Conservation (phyloP, 768 basidiomycete genomes). For the Pleurotus cornucopiae region DNA sequence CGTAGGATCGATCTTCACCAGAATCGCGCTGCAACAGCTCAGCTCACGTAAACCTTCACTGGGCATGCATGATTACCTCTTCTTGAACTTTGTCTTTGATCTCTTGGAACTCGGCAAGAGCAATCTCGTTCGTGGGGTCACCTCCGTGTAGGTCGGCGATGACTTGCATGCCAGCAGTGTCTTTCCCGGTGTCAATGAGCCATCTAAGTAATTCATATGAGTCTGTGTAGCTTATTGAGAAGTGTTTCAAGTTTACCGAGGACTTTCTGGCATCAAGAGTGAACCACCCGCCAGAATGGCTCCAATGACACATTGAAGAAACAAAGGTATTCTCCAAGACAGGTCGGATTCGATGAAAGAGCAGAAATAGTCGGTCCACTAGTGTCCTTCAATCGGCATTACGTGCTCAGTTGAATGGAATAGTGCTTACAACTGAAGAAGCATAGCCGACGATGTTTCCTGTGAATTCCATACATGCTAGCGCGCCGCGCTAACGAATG, state of each 20-base stretch:
- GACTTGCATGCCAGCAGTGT: conserved; percentile 79
- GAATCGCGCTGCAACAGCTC: conserved; percentile 54
- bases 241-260: conserved; percentile 44
- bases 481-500: conserved; percentile 65
- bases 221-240: conserved; percentile 22
- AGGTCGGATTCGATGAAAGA: conserved; percentile 82
- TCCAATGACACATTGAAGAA: conserved; percentile 87
- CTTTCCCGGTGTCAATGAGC: conserved; percentile 84
- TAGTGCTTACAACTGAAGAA: conserved; percentile 69
- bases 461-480: conserved; percentile 96
- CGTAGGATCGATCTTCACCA: conserved; percentile 74
- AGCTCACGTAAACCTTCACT: not conserved
- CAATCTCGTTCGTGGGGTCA: conserved; percentile 58
- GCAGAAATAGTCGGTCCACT: conserved; percentile 96
- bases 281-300: conserved; percentile 74
- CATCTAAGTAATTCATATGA: conserved; percentile 45
- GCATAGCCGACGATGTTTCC: conserved; percentile 91
- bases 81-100: conserved; percentile 77
- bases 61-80: conserved; percentile 42
- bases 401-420: not conserved
- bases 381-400: not conserved
- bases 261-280: conserved; percentile 85
- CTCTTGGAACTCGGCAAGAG: conserved; percentile 82
- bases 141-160: conserved; percentile 89
- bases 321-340: conserved; percentile 90